Evolutionary conservation across 1,139 yeast genomes (phyloP).

Genomic region (Pichia sorboxylosa): DNA sequence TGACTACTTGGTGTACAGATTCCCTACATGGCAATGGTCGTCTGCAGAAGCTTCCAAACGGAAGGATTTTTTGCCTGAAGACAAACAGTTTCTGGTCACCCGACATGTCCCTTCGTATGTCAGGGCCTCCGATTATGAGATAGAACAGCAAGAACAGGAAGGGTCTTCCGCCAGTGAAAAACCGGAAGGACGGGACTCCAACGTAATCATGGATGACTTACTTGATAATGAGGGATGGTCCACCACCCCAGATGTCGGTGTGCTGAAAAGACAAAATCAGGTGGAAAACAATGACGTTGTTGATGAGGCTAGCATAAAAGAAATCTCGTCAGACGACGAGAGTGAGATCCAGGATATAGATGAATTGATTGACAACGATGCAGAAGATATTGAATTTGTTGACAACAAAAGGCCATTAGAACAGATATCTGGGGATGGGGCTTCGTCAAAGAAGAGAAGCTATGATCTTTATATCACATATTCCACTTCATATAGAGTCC

Average conservation of each 20-base stretch:
- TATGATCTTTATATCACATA: constrained; percentile 86
- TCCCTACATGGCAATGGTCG: constrained; percentile 97
- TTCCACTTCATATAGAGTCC: constrained; percentile 91
- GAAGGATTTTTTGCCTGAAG: constrained; percentile 68
- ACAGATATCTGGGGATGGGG: constrained; percentile 19
- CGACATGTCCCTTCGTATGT: constrained; percentile 79
- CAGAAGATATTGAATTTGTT: constrained; percentile 15
- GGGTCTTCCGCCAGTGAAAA: constrained; percentile 12
- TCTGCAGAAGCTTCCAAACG: constrained; percentile 48
- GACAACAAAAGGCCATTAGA: constrained; percentile 17
- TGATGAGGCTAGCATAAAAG: constrained; percentile 8
- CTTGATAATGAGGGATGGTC: neutral
- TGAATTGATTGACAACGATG: constrained; percentile 16
- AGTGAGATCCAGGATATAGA: constrained; percentile 12
- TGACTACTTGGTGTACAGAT: constrained; percentile 79
- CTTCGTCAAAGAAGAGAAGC: constrained; percentile 30
- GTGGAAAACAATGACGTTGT: neutral
- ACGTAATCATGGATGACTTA: constrained; percentile 13
- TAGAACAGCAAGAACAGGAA: constrained; percentile 29
- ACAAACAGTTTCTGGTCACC: constrained; percentile 79
- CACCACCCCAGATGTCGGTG: neutral
- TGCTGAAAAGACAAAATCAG: constrained; percentile 5
- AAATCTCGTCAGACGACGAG: constrained; percentile 10
- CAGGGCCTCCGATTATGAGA: constrained; percentile 49
- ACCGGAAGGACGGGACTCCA: neutral